Evolutionary conservation across 176 grass and related monocot species (phyloP), one percentile per base, ranked within the genome.

Genomic region (Urochloa ruziziensis): DNA sequence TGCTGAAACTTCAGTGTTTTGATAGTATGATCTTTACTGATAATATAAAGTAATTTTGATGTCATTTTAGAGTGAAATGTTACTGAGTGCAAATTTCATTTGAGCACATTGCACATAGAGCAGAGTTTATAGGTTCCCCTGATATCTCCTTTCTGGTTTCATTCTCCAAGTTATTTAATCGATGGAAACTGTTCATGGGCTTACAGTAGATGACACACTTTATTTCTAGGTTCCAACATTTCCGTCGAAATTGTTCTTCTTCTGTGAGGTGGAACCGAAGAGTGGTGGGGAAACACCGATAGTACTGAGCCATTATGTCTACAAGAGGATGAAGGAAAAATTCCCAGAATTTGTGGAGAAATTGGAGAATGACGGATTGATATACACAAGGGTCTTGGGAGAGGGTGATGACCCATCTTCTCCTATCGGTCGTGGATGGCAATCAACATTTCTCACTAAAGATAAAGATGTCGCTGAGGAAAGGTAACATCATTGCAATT

Each of bases 401-500:
- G 93, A 96, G 78, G 91, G 93, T 32, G 93, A 99, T 21, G 93
- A 96, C 17, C 93, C 89, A n/a, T 99, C 96, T 34, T 99, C 93
- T 49, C 93, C 96, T 2, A 99, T 99, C 0, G 96, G 96, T 18
- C 96, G 96, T 32, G 96, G 96, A 52, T 99, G 96, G 96, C 93
- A 94, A 10, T 99, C 96, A 0, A 99, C 96, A 48, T 99, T 99
- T 83, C 81, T 99, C 10, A 94, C 91, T 6, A 90, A 94, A 70
- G 93, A 99, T 87, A 96, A 88, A 85, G 9, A 72, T 6, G 6
- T 91, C 0, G 93, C 96, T 0, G 85, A 92, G 82, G 91, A 98
- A 87, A 96, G 96, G 96, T 96, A 80, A 21, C 35, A 40, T 17
- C 61, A 52, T 36, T 18, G 46, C 78, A 43, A 18, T 27, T 17